These are phyloP conservation scores for Cadophora luteo-olivacea DNA, from an alignment of 2,329 filamentous ascomycete genomes.

Conservation along the genomic window DNA sequence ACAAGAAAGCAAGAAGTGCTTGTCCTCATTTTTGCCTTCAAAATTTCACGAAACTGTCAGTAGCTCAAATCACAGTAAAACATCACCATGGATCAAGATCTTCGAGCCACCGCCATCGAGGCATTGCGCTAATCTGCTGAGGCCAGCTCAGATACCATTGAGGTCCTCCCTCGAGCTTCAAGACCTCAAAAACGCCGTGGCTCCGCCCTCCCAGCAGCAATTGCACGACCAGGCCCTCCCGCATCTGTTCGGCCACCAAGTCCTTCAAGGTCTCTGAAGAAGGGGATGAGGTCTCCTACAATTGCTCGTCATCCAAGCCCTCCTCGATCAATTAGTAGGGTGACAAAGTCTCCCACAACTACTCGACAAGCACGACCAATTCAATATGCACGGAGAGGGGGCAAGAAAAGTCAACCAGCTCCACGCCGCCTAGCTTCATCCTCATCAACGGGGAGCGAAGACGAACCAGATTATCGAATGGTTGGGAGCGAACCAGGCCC, in stretches of 20 bases:
- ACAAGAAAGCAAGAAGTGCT: too few relatives aligned
- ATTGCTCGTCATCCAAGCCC: too few relatives aligned
- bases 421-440: not conserved
- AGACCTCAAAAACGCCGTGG: not conserved
- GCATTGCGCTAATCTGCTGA: not conserved
- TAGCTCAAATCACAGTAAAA: not conserved
- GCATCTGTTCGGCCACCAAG: too few relatives aligned
- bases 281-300: too few relatives aligned
- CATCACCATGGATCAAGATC: not conserved
- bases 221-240: not conserved
- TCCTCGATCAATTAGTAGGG: not conserved
- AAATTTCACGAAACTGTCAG: too few relatives aligned
- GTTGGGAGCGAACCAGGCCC: too few relatives aligned
- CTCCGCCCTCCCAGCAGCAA: not conserved
- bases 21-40: too few relatives aligned
- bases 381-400: not conserved
- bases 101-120: not conserved
- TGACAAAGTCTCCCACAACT: not conserved
- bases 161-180: not conserved
- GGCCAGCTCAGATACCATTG: not conserved
- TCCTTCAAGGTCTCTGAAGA: too few relatives aligned
- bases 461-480: too few relatives aligned
- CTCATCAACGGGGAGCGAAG: not conserved
- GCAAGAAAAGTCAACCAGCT: not conserved
- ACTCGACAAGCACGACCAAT: not conserved